Evolutionary conservation across 106 monocot species (phyloP).

Genomic region (Dioscorea alata): DNA sequence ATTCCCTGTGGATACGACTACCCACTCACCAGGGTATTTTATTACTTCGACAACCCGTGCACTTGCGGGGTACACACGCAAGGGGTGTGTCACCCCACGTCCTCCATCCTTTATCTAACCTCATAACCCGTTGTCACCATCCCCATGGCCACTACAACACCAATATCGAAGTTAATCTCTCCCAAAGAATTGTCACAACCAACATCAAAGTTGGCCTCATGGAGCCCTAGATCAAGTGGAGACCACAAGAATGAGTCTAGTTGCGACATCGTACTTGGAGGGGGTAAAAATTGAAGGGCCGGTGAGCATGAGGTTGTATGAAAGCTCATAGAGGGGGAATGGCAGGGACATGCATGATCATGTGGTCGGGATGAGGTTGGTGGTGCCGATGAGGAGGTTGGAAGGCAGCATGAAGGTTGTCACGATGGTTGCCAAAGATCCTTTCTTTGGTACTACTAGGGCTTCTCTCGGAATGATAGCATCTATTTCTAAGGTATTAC

Average conservation of each 20-base stretch:
- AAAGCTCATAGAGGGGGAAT: constrained; percentile 81
- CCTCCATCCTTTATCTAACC: constrained; percentile 43
- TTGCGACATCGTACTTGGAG: constrained; percentile 76
- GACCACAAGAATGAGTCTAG: constrained; percentile 50
- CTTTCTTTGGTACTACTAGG: constrained; percentile 32
- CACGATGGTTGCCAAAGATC: constrained; percentile 9
- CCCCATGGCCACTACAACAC: constrained; percentile 35
- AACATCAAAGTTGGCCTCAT: constrained; percentile 56
- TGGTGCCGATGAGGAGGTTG: constrained; percentile 29
- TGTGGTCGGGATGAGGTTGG: constrained; percentile 43
- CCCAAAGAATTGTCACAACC: constrained; percentile 23
- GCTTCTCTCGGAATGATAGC: constrained; percentile 67
- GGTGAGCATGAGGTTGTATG: constrained; percentile 61
- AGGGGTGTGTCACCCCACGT: too few species aligned
- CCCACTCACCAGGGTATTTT: too few species aligned
- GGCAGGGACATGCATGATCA: constrained; percentile 69
- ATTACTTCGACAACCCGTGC: too few species aligned
- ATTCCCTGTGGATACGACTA: too few species aligned
- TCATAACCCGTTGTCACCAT: constrained; percentile 35
- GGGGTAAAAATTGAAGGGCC: constrained; percentile 66
- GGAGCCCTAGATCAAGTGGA: constrained; percentile 56
- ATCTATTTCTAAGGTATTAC: constrained; percentile 53
- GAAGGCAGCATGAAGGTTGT: constrained; percentile 57
- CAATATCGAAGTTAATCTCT: constrained; percentile 27
- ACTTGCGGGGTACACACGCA: too few species aligned